These are phyloP conservation scores for Paecilomyces dactylethromorphus DNA, from an alignment of 2,329 filamentous ascomycete genomes.

Conservation along the genomic window DNA sequence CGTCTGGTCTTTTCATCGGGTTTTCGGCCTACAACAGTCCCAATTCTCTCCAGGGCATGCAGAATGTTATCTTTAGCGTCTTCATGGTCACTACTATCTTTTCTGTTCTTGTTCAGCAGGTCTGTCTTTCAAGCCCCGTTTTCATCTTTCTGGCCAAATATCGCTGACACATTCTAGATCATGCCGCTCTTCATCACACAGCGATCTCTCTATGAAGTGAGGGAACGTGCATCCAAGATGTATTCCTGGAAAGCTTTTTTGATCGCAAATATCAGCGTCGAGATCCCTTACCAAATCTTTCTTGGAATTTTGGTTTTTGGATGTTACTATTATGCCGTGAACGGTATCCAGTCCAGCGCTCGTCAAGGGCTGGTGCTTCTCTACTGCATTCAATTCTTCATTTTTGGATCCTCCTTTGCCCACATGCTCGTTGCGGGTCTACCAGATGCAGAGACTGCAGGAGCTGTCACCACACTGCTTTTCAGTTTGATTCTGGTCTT, in stretches of 20 bases:
- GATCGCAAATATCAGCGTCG: conserved; percentile 60
- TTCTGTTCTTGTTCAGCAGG: too few relatives aligned
- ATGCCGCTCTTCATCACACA: too few relatives aligned
- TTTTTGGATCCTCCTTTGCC: not conserved
- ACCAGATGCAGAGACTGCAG: too few relatives aligned
- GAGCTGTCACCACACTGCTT: too few relatives aligned
- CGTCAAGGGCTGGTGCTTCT: not conserved
- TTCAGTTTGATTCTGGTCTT: too few relatives aligned
- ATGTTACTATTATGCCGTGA: conserved; percentile 67
- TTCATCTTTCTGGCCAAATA: too few relatives aligned
- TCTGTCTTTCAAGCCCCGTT: too few relatives aligned
- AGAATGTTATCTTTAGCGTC: conserved; percentile 83
- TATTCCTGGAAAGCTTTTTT: conserved; percentile 69
- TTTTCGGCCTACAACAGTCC: conserved; percentile 71
- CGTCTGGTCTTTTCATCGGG: conserved; percentile 68
- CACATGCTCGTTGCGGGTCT: not conserved
- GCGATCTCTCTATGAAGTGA: conserved; percentile 45
- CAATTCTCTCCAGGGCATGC: conserved; percentile 72
- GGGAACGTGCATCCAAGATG: conserved; percentile 65
- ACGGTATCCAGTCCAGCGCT: conserved; percentile 22
- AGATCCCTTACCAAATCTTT: conserved; percentile 62
- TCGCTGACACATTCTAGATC: too few relatives aligned
- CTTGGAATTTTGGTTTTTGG: conserved; percentile 60
- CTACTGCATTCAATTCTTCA: not conserved
- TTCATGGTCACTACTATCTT: conserved; percentile 74